Base-by-base conservation (phyloP, 305 asterid genomes). In the Euphrasia arctica region DNA sequence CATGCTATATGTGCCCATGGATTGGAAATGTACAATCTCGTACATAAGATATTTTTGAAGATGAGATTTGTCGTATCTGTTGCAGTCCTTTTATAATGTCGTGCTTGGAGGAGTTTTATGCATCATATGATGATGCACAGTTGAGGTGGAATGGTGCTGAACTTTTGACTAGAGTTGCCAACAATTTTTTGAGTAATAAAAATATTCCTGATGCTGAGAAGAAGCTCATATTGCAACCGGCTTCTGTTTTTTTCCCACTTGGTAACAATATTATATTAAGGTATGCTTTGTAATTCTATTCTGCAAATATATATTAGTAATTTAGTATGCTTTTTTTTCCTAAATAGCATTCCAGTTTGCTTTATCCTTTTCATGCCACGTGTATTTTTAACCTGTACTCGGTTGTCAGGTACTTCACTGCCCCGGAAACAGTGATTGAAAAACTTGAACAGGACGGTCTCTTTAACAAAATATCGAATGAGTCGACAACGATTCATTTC, bases 131-230 rank as follows among this genome's bases (percentile, higher is more conserved):
- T 63, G 96, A 90, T 68, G 49, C 85, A 58, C 78, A 63, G 75
- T 67, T 93, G 84, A 78, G 89, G 67, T 84, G 93, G 94, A 93
- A 93, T 73, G 98, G 99, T 60, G 95, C 88, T 67, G 94, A 84
- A 73, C 96, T 93, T 70, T 70, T 93, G 77, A 83, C 87, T 65
- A 83, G 98, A 82, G 94, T 82, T 56, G 88, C 82, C 60, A 71
- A 58, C 67, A 81, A 72, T 50, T 77, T 81, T 75, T 75, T 81
- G 64, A 76, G 77, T 58, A 70, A 76, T 63, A 71, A 62, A 69
- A 75, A 70, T 76, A 68, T 50, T 67, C 56, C 76, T 18, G 77
- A 76, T 65, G 75, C 39, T 32, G 75, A 62, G 62, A 73, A 9
- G 52, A 88, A 83, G 74, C 90, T 89, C 74, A 74, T 36, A 27